Evolutionary conservation across 768 basidiomycete species (phyloP), one percentile per base, ranked within the genome.

Genomic region (Lactarius hengduanensis): DNA sequence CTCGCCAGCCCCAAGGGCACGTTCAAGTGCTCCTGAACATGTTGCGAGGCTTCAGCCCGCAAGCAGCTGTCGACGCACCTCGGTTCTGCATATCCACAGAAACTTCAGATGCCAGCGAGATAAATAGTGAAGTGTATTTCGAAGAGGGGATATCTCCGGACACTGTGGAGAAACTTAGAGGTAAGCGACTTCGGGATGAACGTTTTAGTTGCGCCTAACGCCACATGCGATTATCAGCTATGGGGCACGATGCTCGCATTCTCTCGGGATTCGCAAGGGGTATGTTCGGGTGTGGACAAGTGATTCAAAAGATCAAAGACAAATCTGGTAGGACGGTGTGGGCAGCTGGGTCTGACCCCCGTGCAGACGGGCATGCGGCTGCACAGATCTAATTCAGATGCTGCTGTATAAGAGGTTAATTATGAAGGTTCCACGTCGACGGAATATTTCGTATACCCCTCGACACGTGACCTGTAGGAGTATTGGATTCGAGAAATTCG

Each of bases 31-130:
- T 98, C 30, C 77, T 98, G 34, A 97, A 95, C 74, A 84, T 97
- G 60, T 82, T 98, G 32, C 85, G 94, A 56, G 96, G 96, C 2
- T 92, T 86, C 75, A 90, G 88, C 2, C 83, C 87, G 0, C 97
- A 99, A 77, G 86, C 92, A 3, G 92, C 95, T 16, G 84, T 99
- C 43, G 96, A 98, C 76, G 90, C 94, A 0, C 96, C 96, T 10
- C 87, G 96, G 16, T 97, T 98, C 79, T 98, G 96, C 74, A 98
- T 98, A 65, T 95, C 94, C 16, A 85, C 93, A 20, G 91, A 90
- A 30, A 83, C 82, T 63, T 90, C 92, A 0, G 87, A 90, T 68
- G 73, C 83, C 2, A 28, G 88, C 4, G 86, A 90, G 73, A 82
- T 76, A 55, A 92, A 92, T 73, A 90, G 91, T 69, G 89, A 91